Conservation (phyloP, 768 basidiomycete species). For the Calocybe cyanea region DNA sequence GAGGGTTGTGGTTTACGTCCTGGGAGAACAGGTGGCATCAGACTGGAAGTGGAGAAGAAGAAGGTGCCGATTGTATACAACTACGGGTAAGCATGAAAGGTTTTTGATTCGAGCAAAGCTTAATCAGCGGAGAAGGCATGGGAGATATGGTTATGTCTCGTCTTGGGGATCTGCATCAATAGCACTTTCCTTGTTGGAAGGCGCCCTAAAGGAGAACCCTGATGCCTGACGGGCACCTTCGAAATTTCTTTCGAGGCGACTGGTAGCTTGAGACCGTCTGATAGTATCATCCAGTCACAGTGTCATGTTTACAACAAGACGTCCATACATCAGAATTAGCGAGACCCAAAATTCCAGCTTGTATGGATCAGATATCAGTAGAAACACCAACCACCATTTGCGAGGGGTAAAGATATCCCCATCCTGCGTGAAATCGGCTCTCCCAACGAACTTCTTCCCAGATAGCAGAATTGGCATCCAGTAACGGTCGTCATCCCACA, state of each 20-base stretch:
- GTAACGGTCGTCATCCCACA: constrained; percentile 59
- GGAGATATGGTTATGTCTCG: constrained; percentile 57
- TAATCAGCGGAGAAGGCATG: constrained; percentile 39
- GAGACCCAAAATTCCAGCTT: too few relatives aligned
- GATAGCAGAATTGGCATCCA: constrained; percentile 66
- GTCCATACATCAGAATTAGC: too few relatives aligned
- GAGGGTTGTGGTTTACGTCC: constrained; percentile 56
- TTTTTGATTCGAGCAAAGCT: background rate
- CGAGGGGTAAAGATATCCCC: constrained; percentile 19
- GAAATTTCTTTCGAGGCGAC: too few relatives aligned
- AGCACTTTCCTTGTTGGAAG: constrained; percentile 44
- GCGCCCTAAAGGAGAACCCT: constrained; percentile 5
- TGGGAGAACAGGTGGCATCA: constrained; percentile 51
- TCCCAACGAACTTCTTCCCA: constrained; percentile 36
- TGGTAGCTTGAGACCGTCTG: too few relatives aligned
- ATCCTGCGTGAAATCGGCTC: constrained; percentile 1
- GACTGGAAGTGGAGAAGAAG: constrained; percentile 41
- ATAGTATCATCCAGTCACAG: too few relatives aligned
- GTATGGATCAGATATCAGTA: background rate
- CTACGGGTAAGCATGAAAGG: constrained; percentile 46
- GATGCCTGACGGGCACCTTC: background rate
- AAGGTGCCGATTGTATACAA: constrained; percentile 55
- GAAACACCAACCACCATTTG: constrained; percentile 44
- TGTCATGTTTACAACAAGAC: too few relatives aligned
- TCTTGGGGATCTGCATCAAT: constrained; percentile 62